Percentiles rank a stretch among this genome's conserved stretches.
Conservation (phyloP, 371 early-diverging fungal species). For the Phascolomyces articulosus region DNA sequence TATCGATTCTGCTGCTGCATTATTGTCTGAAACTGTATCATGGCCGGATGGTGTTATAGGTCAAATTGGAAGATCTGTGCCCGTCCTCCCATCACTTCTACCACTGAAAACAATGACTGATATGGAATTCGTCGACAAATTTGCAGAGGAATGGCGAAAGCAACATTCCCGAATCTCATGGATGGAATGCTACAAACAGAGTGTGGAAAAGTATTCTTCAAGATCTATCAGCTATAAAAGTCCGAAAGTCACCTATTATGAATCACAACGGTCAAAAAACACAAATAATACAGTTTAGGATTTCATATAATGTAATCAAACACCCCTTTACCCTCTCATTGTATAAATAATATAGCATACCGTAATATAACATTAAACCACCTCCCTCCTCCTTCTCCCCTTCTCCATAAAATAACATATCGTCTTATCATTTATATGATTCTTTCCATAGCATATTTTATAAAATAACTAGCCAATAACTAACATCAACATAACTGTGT, state of each 20-base stretch:
- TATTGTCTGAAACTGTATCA: background rate
- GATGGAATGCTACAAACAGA: background rate
- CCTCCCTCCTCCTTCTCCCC: no score
- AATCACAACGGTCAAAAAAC: no score
- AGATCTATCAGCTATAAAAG: background rate
- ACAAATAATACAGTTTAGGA: no score
- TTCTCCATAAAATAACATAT: no score
- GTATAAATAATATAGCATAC: no score
- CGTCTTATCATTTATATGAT: background rate
- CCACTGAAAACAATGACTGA: background rate
- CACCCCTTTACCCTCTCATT: no score
- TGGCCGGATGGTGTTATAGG: background rate
- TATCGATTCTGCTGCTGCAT: background rate
- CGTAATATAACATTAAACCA: no score
- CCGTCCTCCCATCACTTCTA: constrained; percentile 1
- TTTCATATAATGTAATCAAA: no score
- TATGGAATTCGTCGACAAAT: background rate
- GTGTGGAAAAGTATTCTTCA: background rate
- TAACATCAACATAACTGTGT: background rate
- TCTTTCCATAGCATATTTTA: background rate
- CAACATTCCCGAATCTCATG: background rate
- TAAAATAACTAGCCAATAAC: background rate
- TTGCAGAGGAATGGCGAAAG: background rate
- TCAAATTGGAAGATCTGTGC: background rate
- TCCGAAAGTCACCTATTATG: background rate